Evolutionary conservation across 208 protist species (phyloP).

Genomic region (Leishmania mexicana): DNA sequence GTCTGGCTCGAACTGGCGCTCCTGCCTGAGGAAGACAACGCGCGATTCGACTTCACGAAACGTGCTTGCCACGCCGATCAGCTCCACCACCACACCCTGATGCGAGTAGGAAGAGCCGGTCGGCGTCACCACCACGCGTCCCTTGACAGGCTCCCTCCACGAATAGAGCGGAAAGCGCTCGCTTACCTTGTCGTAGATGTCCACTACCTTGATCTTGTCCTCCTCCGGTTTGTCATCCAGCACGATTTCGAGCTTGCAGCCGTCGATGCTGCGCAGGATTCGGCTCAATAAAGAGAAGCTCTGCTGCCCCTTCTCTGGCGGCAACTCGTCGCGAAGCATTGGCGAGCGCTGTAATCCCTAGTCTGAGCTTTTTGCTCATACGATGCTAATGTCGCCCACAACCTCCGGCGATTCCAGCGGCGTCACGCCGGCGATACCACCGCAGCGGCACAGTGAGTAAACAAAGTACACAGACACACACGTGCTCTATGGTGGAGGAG

Average conservation of each 20-base stretch:
- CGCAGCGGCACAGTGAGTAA: neutral
- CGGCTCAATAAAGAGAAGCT: constrained; percentile 60
- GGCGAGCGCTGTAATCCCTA: neutral
- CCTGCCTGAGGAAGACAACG: constrained; percentile 63
- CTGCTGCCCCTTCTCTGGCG: constrained; percentile 66
- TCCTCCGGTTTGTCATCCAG: constrained; percentile 44
- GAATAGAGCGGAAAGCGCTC: constrained; percentile 67
- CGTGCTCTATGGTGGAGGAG: neutral
- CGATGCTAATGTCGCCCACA: neutral
- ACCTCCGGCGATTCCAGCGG: neutral
- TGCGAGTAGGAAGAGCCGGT: constrained; percentile 63
- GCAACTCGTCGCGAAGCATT: constrained; percentile 60
- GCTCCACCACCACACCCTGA: constrained; percentile 72
- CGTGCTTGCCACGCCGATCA: constrained; percentile 57
- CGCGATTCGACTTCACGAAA: constrained; percentile 27
- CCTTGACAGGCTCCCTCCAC: constrained; percentile 53
- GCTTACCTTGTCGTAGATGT: constrained; percentile 39
- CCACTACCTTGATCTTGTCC: constrained; percentile 22
- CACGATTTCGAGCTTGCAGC: constrained; percentile 67
- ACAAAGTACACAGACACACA: too few species aligned
- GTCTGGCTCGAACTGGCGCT: constrained; percentile 75
- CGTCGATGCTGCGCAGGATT: constrained; percentile 72
- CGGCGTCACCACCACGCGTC: constrained; percentile 58
- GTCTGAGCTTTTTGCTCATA: neutral
- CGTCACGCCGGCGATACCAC: neutral